Base-by-base conservation (phyloP, 768 basidiomycete species). In the Naganishia vaughanmartiniae region DNA sequence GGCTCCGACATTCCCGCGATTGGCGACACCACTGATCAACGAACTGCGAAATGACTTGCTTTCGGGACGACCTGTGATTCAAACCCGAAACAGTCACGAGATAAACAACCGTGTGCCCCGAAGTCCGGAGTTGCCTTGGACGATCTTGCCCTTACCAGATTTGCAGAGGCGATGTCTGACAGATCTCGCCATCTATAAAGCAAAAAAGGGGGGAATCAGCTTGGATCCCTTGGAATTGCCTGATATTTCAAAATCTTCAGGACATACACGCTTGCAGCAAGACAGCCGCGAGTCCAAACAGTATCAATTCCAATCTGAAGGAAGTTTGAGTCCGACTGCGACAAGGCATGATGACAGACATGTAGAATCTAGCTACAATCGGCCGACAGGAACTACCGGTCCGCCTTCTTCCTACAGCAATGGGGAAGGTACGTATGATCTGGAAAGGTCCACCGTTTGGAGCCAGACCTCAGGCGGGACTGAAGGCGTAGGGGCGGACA, bases 131-230 rank as follows among this genome's bases (percentile, higher is more conserved):
- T 14, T 17, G 10, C 57, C 60, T n/a, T 24, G 2, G 17, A 19
- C 57, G 19, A 15, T 36, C 2, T 4, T 36, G 34, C 26, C 57
- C 6, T 34, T 39, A 34, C 60, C 60, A 42, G 26, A 14, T 4
- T 4, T 42, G n/a, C 30, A 42, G 24, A 42, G 42, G 39, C 39
- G 60, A 63, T 46, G 60, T 21, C 12, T 63, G 24, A 63, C 60
- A 26, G 60, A 45, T 46, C 10, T 26, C 5, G 15, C 0, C 17
- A 4, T 4, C 4, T 26, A 34, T 3, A 14, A 46, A 42, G 60
- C 60, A 26, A 7, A 63, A n/a, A 63, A 12, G 60, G 60, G 42
- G 24, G 39, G 46, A 12, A 14, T 45, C 60, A n/a, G 17, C 2
- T 5, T 63, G 26, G 46, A 39, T 12, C 60, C 39, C 30, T 63